These are phyloP conservation scores for Lophium mytilinum DNA, from an alignment of 495 filamentous ascomycete genomes.

Conservation along the genomic window DNA sequence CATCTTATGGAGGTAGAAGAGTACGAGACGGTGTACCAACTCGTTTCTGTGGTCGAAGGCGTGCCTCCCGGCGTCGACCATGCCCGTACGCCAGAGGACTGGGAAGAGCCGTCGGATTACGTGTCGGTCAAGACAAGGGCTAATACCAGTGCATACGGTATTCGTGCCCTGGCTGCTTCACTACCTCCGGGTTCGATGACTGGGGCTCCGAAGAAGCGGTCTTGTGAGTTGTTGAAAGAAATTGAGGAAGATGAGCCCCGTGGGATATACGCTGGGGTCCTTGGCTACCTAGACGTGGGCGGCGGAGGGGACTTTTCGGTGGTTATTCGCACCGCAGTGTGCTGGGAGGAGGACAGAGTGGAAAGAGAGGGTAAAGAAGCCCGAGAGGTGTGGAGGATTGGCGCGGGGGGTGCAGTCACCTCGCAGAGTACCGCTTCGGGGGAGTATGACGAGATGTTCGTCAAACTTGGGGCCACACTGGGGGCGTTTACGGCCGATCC, in stretches of 20 bases:
- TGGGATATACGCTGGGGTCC: slow-evolving; percentile 75
- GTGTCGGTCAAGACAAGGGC: slow-evolving; percentile 23
- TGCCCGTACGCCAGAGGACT: slow-evolving; percentile 32
- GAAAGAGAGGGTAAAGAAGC: slow-evolving; percentile 14
- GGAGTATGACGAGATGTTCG: slow-evolving; percentile 80
- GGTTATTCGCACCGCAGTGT: slow-evolving; percentile 68
- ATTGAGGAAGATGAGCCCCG: slow-evolving; percentile 56
- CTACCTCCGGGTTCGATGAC: slow-evolving; percentile 93
- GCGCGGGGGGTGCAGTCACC: slow-evolving; percentile 83
- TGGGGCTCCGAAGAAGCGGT: slow-evolving; percentile 82
- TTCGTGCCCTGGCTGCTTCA: slow-evolving; percentile 67
- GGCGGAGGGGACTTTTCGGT: slow-evolving; percentile 83
- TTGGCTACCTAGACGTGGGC: slow-evolving; percentile 79
- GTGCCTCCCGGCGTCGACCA: slow-evolving; percentile 35
- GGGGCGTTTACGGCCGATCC: neutral
- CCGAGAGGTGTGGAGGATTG: slow-evolving; percentile 61
- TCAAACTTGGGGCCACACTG: neutral
- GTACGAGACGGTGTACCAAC: slow-evolving; percentile 79
- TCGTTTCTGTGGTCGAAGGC: slow-evolving; percentile 80
- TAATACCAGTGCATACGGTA: slow-evolving; percentile 36
- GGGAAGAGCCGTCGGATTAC: slow-evolving; percentile 25
- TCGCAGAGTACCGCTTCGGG: slow-evolving; percentile 64
- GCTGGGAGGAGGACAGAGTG: slow-evolving; percentile 49
- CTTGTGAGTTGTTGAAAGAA: slow-evolving; percentile 64
- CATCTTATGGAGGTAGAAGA: slow-evolving; percentile 82